A percentile compares a stretch with the other conserved stretches of the same genome.
Evolutionary conservation across 2,329 filamentous ascomycete species (phyloP).

Genomic region (Colletotrichum chlorophyti): DNA sequence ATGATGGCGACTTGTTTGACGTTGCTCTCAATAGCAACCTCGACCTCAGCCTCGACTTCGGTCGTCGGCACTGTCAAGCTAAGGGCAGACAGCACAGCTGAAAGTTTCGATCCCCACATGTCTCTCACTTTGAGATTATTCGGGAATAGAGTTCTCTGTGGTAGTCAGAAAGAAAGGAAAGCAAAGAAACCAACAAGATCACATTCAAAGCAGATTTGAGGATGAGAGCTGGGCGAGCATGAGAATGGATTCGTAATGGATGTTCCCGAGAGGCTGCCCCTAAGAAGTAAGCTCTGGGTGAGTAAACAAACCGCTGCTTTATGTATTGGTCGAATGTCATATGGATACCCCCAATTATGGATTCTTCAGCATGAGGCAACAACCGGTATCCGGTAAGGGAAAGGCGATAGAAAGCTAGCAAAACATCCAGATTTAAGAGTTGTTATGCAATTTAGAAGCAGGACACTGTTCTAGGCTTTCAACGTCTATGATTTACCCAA

Average conservation of each 20-base stretch:
- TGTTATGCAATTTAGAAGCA: too few relatives aligned
- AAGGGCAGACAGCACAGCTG: constrained; percentile 30
- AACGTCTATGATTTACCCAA: too few relatives aligned
- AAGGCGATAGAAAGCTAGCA: too few relatives aligned
- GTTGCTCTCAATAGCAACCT: constrained; percentile 25
- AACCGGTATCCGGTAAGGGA: background rate
- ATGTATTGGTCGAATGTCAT: background rate
- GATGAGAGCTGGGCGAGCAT: constrained; percentile 14
- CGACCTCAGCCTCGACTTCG: constrained; percentile 21
- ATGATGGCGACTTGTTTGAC: constrained; percentile 37
- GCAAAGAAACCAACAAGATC: background rate
- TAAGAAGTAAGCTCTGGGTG: constrained; percentile 21
- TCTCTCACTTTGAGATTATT: too few relatives aligned
- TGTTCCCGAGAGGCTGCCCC: constrained; percentile 5
- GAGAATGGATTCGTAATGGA: constrained; percentile 8
- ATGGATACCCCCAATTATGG: too few relatives aligned
- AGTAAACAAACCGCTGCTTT: constrained; percentile 29
- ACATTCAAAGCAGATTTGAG: too few relatives aligned
- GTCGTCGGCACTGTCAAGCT: constrained; percentile 29
- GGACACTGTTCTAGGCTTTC: too few relatives aligned
- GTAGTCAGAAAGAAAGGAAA: background rate
- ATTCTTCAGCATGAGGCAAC: background rate
- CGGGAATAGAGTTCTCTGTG: too few relatives aligned
- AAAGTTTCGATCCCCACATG: constrained; percentile 30
- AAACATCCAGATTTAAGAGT: too few relatives aligned